phyloP scores from a whole-genome alignment of 208 protist genomes.

The Wallacemonas sp. region DNA sequence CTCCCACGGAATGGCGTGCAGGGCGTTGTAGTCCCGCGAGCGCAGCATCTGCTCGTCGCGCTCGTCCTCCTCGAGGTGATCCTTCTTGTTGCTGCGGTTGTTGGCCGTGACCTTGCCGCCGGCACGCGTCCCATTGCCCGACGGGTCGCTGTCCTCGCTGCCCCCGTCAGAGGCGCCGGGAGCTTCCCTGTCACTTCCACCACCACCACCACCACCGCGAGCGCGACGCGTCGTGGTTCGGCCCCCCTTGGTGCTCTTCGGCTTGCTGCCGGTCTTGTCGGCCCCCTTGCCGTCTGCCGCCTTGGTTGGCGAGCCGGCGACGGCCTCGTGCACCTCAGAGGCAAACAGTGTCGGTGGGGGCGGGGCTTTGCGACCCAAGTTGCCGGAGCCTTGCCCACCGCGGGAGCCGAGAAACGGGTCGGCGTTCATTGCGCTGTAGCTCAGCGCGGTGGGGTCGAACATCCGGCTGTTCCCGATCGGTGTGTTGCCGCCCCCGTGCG shows the following conservation, averaged over 20 bases:
- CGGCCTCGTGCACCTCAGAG: slow-evolving; percentile 9
- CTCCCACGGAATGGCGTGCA: slow-evolving; percentile 91
- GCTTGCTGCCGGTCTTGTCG: background rate
- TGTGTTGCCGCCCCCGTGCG: background rate
- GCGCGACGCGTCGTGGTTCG: no score
- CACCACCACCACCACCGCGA: slow-evolving; percentile 26
- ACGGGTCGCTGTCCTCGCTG: slow-evolving; percentile 11
- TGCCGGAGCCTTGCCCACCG: no score
- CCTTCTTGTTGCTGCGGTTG: slow-evolving; percentile 25
- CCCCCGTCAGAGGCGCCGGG: slow-evolving; percentile 28
- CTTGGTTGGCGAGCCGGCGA: background rate
- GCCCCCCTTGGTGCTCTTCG: background rate
- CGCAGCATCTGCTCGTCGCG: slow-evolving; percentile 69
- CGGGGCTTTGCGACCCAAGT: no score
- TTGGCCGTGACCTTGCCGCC: slow-evolving; percentile 19
- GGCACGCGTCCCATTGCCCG: background rate
- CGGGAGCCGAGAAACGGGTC: background rate
- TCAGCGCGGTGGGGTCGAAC: background rate
- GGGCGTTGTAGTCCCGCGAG: slow-evolving; percentile 61
- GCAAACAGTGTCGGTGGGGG: background rate
- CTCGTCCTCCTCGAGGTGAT: slow-evolving; percentile 63
- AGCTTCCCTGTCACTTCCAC: slow-evolving; percentile 35
- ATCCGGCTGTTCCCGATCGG: background rate
- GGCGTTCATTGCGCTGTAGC: slow-evolving; percentile 6
- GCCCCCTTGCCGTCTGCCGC: background rate